Evolutionary conservation across 2,329 filamentous ascomycete genomes (phyloP).

Genomic region (Hypoxylon sp.): DNA sequence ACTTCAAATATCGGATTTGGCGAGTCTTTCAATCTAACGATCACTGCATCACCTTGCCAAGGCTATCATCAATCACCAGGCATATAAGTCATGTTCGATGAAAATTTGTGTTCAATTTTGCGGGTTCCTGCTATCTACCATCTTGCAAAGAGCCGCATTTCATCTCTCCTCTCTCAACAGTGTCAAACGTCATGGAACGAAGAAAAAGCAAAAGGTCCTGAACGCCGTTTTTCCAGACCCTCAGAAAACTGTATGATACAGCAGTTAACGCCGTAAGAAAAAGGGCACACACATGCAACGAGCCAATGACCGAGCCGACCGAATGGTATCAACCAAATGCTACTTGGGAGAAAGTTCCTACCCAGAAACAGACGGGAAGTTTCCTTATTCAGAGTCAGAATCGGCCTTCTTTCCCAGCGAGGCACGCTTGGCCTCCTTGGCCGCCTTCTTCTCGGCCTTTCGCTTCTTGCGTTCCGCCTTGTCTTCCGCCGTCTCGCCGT

Average conservation of each 20-base stretch:
- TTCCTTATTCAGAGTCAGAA: slow-evolving; percentile 66
- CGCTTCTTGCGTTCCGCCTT: slow-evolving; percentile 72
- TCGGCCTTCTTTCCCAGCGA: slow-evolving; percentile 66
- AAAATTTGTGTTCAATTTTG: slow-evolving; percentile 35
- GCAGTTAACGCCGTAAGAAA: slow-evolving; percentile 49
- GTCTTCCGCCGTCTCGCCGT: slow-evolving; percentile 80
- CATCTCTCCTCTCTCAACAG: slow-evolving; percentile 30
- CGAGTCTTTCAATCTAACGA: not conserved
- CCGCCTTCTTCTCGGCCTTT: slow-evolving; percentile 73
- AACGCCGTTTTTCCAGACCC: slow-evolving; percentile 52
- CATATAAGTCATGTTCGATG: slow-evolving; percentile 5
- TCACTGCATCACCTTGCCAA: not conserved
- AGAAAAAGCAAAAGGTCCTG: slow-evolving; percentile 41
- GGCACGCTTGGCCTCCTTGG: slow-evolving; percentile 70
- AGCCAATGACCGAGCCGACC: slow-evolving; percentile 34
- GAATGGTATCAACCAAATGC: slow-evolving; percentile 50
- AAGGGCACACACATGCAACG: slow-evolving; percentile 42
- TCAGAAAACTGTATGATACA: slow-evolving; percentile 50
- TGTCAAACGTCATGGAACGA: slow-evolving; percentile 31
- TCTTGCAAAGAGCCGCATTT: slow-evolving; percentile 28
- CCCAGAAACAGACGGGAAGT: slow-evolving; percentile 14
- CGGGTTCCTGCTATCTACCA: slow-evolving; percentile 40
- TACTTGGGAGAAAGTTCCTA: slow-evolving; percentile 36
- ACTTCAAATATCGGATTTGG: not conserved
- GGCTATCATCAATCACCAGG: not conserved